Evolutionary conservation across 805 yeast species (phyloP).

Genomic region (Cyberlindnera maritima): DNA sequence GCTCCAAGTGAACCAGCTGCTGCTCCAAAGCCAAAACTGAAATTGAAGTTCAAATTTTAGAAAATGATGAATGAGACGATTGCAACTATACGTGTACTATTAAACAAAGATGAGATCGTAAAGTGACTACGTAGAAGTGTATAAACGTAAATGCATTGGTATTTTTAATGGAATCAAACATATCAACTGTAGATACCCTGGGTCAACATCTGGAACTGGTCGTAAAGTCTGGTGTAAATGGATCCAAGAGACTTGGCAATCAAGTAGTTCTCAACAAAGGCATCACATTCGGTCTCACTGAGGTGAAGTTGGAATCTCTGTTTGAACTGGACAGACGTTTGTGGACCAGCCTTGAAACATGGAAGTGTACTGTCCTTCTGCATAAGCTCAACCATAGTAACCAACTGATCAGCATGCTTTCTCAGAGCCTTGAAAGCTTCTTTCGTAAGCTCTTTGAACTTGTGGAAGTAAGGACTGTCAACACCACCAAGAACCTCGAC

Average conservation of each 20-base stretch:
- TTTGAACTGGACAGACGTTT: conserved; percentile 71
- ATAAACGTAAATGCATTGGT: neutral
- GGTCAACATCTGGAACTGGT: conserved; percentile 90
- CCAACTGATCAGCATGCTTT: conserved; percentile 66
- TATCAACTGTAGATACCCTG: conserved; percentile 84
- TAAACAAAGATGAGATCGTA: neutral
- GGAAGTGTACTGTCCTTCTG: conserved; percentile 87
- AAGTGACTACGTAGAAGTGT: neutral
- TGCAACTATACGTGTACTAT: neutral
- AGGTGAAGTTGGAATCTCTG: conserved; percentile 82
- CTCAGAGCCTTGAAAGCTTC: conserved; percentile 74
- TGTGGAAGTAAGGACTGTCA: conserved; percentile 55
- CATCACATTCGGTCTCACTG: conserved; percentile 66
- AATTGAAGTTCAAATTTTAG: neutral
- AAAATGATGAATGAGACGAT: neutral
- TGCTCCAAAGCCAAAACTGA: conserved; percentile 2
- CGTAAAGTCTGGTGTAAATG: conserved; percentile 87
- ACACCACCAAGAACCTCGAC: conserved; percentile 84
- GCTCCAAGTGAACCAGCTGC: neutral
- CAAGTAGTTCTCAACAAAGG: conserved; percentile 72
- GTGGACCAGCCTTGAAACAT: conserved; percentile 85
- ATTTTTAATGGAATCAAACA: neutral
- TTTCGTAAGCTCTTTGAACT: conserved; percentile 63
- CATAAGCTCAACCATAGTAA: conserved; percentile 90
- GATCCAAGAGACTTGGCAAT: conserved; percentile 84